phyloP scores from a whole-genome alignment of 331 rosid species.

The Pyracantha coccinea region DNA sequence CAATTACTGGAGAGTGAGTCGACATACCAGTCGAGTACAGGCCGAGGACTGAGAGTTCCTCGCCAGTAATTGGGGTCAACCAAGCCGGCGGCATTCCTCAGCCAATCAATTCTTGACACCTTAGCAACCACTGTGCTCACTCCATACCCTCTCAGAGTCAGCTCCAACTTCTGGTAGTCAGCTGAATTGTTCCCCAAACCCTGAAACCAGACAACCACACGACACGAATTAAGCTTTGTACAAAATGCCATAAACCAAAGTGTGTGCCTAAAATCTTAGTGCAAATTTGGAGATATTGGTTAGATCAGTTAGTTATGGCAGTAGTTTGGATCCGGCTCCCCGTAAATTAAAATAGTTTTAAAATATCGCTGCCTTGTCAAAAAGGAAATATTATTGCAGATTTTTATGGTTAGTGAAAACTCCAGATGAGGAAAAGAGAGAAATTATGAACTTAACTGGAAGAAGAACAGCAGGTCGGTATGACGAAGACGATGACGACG shows the following conservation, averaged over 20 bases:
- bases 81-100: slow-evolving; percentile 85
- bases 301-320: not conserved
- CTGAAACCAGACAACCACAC: slow-evolving; percentile 19
- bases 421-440: not conserved
- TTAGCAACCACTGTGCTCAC: slow-evolving; percentile 54
- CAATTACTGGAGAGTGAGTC: not conserved
- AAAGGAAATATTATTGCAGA: not conserved
- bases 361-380: not conserved
- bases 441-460: slow-evolving; percentile 36
- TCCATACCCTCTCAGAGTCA: slow-evolving; percentile 45
- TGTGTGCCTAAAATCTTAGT: too few species aligned
- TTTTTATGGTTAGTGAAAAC: not conserved
- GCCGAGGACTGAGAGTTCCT: slow-evolving; percentile 72
- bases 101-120: slow-evolving; percentile 76
- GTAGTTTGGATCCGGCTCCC: too few species aligned
- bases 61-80: slow-evolving; percentile 76
- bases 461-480: slow-evolving; percentile 77
- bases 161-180: slow-evolving; percentile 52
- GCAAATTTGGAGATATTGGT: not conserved
- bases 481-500: not conserved
- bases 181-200: slow-evolving; percentile 82
- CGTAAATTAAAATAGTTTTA: too few species aligned
- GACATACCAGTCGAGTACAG: slow-evolving; percentile 68
- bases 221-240: too few species aligned
- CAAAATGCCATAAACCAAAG: not conserved